phyloP scores from a whole-genome alignment of 208 protist species.

The Trypanosoma congolense region DNA sequence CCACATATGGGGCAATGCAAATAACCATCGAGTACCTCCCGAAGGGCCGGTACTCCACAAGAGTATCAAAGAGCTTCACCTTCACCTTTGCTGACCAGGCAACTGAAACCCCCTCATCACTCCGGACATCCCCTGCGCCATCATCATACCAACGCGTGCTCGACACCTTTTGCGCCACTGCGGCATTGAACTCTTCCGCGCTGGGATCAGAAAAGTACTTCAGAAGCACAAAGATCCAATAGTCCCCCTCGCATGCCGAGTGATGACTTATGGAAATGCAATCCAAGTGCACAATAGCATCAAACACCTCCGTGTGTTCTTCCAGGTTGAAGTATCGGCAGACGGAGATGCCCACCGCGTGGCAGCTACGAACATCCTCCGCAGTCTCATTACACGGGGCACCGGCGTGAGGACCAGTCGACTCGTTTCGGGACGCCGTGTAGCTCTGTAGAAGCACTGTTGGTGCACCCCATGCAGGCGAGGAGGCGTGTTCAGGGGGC shows the following conservation, averaged over 20 bases:
- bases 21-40: slow-evolving; percentile 16
- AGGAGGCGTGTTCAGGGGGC: slow-evolving; percentile 20
- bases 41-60: slow-evolving; percentile 25
- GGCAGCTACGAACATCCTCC: slow-evolving; percentile 1
- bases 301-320: slow-evolving; percentile 24
- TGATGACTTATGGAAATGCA: slow-evolving; percentile 39
- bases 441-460: slow-evolving; percentile 28
- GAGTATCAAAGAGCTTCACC: slow-evolving; percentile 13
- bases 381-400: background rate
- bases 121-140: slow-evolving; percentile 3
- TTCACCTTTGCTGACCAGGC: slow-evolving; percentile 15
- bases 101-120: slow-evolving; percentile 20
- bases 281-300: slow-evolving; percentile 27
- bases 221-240: slow-evolving; percentile 37
- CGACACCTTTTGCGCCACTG: slow-evolving; percentile 13
- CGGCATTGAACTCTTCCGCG: slow-evolving; percentile 5
- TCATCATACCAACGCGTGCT: background rate
- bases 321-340: slow-evolving; percentile 19
- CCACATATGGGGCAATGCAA: slow-evolving; percentile 9
- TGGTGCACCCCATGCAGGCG: slow-evolving; percentile 19
- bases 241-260: slow-evolving; percentile 41
- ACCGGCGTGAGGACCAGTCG: slow-evolving; percentile 12
- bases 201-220: slow-evolving; percentile 38
- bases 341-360: slow-evolving; percentile 15
- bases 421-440: slow-evolving; percentile 16